Conservation (phyloP, 257 asterid genomes). For the Solanum ahanhuiri region DNA sequence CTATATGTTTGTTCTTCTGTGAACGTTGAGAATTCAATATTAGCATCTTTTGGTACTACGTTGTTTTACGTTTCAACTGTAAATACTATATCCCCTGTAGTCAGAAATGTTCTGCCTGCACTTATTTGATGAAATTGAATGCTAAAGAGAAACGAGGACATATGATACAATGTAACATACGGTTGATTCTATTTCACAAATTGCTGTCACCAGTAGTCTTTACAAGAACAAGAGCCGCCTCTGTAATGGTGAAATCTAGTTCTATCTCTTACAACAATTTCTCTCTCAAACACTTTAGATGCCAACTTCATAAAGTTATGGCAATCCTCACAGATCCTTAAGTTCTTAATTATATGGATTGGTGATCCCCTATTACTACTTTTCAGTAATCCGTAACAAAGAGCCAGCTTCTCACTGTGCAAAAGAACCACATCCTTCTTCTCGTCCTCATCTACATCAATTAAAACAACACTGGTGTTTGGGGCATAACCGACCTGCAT, state of each 20-base stretch:
- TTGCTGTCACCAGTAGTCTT: conserved; percentile 46
- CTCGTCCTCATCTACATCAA: conserved; percentile 49
- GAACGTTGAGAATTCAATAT: not conserved
- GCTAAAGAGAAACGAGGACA: not conserved
- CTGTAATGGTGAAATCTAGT: conserved; percentile 59
- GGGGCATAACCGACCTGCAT: conserved; percentile 43
- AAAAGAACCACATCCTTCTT: conserved; percentile 41
- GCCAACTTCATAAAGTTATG: conserved; percentile 62
- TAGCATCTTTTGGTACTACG: not conserved
- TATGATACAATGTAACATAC: not conserved
- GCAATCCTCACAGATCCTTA: conserved; percentile 66
- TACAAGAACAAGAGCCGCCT: conserved; percentile 62
- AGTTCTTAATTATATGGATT: conserved; percentile 48
- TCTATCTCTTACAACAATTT: conserved; percentile 61
- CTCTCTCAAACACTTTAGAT: conserved; percentile 35
- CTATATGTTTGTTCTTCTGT: not conserved
- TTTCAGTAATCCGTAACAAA: conserved; percentile 41
- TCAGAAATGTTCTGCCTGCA: not conserved
- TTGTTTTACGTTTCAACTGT: not conserved
- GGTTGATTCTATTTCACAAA: not conserved
- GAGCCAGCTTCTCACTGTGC: conserved; percentile 63
- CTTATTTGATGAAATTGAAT: not conserved
- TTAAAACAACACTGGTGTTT: conserved; percentile 30
- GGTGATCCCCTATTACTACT: conserved; percentile 22
- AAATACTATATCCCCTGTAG: not conserved